These are phyloP conservation scores for Yamadazyma taylorii DNA, from an alignment of 1,139 yeast genomes.

Conservation along the genomic window DNA sequence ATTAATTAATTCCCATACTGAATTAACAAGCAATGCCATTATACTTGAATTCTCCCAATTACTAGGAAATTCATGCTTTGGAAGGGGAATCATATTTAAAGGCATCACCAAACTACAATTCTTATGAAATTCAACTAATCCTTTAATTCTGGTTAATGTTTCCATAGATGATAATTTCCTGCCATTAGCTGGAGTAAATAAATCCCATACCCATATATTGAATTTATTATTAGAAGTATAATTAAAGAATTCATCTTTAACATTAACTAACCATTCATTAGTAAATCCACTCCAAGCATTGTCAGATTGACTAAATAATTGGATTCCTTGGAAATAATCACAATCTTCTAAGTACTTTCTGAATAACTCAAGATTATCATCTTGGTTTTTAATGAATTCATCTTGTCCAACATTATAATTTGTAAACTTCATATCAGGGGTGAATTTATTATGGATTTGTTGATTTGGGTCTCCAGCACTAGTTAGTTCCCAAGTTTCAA, in stretches of 20 bases:
- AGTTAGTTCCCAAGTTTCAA: conserved; percentile 54
- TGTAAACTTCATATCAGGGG: conserved; percentile 30
- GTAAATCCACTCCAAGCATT: conserved; percentile 86
- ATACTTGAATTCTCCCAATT: conserved; percentile 45
- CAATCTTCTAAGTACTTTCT: conserved; percentile 72
- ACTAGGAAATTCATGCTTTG: not conserved
- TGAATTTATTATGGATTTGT: conserved; percentile 27
- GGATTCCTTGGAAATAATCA: conserved; percentile 72
- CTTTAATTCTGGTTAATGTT: conserved; percentile 43
- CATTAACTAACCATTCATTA: conserved; percentile 44
- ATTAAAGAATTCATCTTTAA: conserved; percentile 73
- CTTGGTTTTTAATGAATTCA: conserved; percentile 32
- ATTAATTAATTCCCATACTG: conserved; percentile 41
- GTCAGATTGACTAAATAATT: conserved; percentile 65
- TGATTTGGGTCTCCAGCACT: conserved; percentile 4
- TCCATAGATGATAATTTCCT: conserved; percentile 6
- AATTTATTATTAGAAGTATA: conserved; percentile 45
- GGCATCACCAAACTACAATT: conserved; percentile 55
- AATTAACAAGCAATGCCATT: conserved; percentile 31
- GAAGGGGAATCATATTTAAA: conserved; percentile 21
- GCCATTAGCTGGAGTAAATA: conserved; percentile 1
- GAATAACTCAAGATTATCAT: conserved; percentile 45
- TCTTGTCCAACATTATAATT: conserved; percentile 29
- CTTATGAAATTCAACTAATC: conserved; percentile 45
- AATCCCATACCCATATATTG: conserved; percentile 41